Base-by-base conservation (phyloP, 176 grass and related monocot genomes). In the Melocanna baccifera region DNA sequence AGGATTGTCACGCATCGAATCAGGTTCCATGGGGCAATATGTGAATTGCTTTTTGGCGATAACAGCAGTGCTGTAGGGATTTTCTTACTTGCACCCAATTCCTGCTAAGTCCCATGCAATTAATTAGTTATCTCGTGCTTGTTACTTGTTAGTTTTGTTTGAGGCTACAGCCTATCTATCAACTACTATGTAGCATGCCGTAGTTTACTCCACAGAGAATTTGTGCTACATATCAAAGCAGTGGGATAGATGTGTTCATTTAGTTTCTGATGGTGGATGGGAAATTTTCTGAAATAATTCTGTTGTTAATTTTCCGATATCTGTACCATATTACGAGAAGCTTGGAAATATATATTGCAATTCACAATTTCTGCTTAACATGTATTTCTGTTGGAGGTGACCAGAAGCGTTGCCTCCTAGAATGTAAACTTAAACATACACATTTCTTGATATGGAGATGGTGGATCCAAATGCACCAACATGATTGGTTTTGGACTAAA, bases 61-160 rank as follows among this genome's bases (percentile, higher is more conserved):
- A 16, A 29, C 19, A 36, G 43, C 23, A 52, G 19, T 67, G 69
- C 30, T 64, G 2, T 71, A 52, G 15, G 51, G 57, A 80, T 20
- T 75, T 48, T 62, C 12, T 64, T 22, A 28, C 9, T 57, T 23
- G 34, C 12, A 20, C 51, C 9, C 29, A 15, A 48, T 15, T 67
- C 62, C 3, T n/a, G 41, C 50, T 36, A 52, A 65, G 41, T 58
- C 14, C 5, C 6, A 59, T 22, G 22, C 47, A 66, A 53, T 48
- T 37, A 42, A 58, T 61, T 46, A 25, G n/a, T 71, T 69, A 50
- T 40, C 46, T 6, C 63, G 41, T 77, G 40, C 16, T 40, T 61
- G 39, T 69, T 77, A 16, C 16, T 73, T 39, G 58, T 7, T 70
- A 64, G 12, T 63, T 87, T 70, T 20, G 36, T 83, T 76, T 83